Conservation (phyloP, 345 rosid species). For the Syzygium oleosum region DNA sequence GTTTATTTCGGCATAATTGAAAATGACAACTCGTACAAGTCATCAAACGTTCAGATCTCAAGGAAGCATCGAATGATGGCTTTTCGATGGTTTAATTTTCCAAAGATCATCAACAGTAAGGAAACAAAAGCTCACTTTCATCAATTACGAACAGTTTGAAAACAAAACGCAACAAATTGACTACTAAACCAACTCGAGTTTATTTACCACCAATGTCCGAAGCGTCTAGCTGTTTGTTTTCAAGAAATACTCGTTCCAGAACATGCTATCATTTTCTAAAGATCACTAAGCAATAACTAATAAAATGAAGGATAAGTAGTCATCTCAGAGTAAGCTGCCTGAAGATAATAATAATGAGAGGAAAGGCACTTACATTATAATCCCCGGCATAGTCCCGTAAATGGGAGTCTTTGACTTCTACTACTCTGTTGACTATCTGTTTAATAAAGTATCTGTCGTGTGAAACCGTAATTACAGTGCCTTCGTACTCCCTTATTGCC, state of each 20-base stretch:
- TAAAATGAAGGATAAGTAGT: neutral
- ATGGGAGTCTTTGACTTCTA: constrained; percentile 61
- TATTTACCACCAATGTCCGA: neutral
- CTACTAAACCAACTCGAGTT: neutral
- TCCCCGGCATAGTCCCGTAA: constrained; percentile 81
- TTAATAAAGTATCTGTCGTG: constrained; percentile 88
- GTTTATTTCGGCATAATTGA: neutral
- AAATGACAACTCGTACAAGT: neutral
- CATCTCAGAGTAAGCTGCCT: neutral
- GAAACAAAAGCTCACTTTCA: neutral
- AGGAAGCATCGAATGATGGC: neutral
- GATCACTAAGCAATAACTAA: neutral
- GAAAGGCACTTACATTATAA: constrained; percentile 48
- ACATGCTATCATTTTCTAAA: neutral
- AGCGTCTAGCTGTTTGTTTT: neutral
- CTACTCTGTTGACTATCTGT: constrained; percentile 94
- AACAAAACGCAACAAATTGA: neutral
- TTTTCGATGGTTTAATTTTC: neutral
- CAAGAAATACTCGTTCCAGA: neutral
- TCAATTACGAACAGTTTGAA: neutral
- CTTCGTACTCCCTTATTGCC: constrained; percentile 77
- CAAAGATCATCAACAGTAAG: neutral
- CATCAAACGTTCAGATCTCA: neutral
- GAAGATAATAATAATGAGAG: neutral
- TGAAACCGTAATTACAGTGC: constrained; percentile 82